Evolutionary conservation across 73 alveolate genomes (phyloP).

Genomic region (Uronychia setigera): DNA sequence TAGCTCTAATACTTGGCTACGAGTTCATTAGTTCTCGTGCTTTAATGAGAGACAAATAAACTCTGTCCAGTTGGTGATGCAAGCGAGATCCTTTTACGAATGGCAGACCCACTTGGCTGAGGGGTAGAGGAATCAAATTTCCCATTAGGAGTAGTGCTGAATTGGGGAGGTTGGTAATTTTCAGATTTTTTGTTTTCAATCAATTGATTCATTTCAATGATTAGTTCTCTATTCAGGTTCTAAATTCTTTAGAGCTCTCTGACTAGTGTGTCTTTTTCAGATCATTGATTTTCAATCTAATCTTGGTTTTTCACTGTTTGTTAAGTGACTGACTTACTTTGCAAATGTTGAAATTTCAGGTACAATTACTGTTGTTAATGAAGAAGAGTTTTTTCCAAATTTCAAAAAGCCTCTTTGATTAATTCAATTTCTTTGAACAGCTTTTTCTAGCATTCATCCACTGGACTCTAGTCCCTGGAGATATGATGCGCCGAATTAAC

Average conservation of each 20-base stretch:
- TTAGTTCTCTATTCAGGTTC: neutral
- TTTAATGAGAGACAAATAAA: neutral
- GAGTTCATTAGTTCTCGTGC: no score
- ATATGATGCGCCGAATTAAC: neutral
- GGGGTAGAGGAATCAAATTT: neutral
- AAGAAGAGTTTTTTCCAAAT: no score
- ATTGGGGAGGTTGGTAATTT: neutral
- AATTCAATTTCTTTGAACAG: neutral
- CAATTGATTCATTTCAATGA: neutral
- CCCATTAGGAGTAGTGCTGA: neutral
- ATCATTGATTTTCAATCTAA: neutral
- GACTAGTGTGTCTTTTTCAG: neutral
- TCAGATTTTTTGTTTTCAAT: neutral
- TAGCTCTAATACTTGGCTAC: no score
- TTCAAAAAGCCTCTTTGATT: no score
- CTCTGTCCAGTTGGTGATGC: neutral
- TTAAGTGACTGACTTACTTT: no score
- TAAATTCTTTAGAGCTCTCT: neutral
- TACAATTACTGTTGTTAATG: no score
- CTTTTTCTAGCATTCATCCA: neutral
- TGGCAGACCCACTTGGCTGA: neutral
- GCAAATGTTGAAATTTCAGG: no score
- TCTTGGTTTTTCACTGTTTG: neutral
- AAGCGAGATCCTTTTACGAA: neutral
- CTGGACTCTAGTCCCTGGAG: neutral